A percentile compares a stretch with the other conserved stretches of the same genome.
These are phyloP conservation scores for Silene uniflora DNA, from an alignment of 148 eudicot species.

Conservation along the genomic window DNA sequence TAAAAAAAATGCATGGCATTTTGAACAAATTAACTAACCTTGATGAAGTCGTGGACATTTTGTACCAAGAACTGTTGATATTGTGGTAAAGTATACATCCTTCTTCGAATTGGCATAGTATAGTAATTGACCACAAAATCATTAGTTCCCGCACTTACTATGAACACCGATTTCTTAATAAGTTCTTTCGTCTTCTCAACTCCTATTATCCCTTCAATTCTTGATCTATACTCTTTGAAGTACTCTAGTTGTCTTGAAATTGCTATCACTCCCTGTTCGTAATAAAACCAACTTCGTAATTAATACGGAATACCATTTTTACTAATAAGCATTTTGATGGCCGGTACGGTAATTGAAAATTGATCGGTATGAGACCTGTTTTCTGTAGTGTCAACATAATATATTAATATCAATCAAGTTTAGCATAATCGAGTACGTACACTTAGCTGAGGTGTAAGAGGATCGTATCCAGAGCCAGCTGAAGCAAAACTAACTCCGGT, in stretches of 20 bases:
- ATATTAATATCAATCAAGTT: too few relatives aligned
- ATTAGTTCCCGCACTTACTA: constrained; percentile 71
- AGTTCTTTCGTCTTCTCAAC: constrained; percentile 28
- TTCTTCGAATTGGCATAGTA: constrained; percentile 39
- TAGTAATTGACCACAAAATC: constrained; percentile 66
- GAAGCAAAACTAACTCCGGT: constrained; percentile 89
- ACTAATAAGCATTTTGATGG: too few relatives aligned
- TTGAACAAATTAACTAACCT: constrained; percentile 39
- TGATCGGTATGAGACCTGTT: too few relatives aligned
- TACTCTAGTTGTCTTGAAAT: constrained; percentile 48
- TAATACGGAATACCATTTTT: too few relatives aligned
- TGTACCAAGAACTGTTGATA: constrained; percentile 52
- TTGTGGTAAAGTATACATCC: constrained; percentile 33
- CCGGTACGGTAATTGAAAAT: too few relatives aligned
- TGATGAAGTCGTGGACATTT: constrained; percentile 37
- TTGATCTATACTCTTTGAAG: constrained; percentile 51
- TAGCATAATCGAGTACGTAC: constrained; percentile 2
- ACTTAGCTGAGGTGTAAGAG: constrained; percentile 44
- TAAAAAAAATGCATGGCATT: too few relatives aligned
- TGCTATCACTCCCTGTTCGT: constrained; percentile 51
- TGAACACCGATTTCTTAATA: constrained; percentile 38
- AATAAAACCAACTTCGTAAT: too few relatives aligned
- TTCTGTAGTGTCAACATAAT: too few relatives aligned
- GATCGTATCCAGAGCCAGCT: constrained; percentile 72
- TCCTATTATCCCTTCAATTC: constrained; percentile 42